Evolutionary conservation across 73 alveolate species (phyloP).

Genomic region (Tetrahymena malaccensis): DNA sequence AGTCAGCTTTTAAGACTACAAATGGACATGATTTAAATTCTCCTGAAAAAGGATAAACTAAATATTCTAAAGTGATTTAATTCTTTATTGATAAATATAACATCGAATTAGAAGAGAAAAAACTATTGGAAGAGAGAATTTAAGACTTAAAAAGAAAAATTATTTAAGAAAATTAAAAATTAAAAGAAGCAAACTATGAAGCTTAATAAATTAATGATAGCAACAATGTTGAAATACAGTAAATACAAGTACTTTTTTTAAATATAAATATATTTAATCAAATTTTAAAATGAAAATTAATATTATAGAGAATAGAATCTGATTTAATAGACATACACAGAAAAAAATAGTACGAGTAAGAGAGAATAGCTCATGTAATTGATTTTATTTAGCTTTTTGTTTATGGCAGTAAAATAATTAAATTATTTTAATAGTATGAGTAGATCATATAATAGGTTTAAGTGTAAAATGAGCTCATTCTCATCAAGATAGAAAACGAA

Average conservation of each 20-base stretch:
- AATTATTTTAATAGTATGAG: not conserved
- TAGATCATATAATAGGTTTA: not conserved
- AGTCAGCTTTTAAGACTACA: not conserved
- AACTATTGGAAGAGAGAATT: not conserved
- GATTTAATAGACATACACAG: not conserved
- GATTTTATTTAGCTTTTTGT: not conserved
- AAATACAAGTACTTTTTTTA: not conserved
- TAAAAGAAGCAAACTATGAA: not conserved
- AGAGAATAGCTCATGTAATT: not conserved
- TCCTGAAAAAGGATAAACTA: not conserved
- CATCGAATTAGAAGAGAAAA: not conserved
- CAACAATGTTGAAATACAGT: not conserved
- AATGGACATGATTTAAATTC: not conserved
- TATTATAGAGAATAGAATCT: not conserved
- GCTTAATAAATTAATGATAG: not conserved
- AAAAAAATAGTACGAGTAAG: not conserved
- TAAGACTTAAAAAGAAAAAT: not conserved
- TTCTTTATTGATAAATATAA: not conserved
- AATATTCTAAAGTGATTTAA: not conserved
- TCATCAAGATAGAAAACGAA: not conserved
- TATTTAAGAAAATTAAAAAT: not conserved
- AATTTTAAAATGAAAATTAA: not conserved
- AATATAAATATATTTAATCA: not conserved
- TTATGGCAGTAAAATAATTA: not conserved
- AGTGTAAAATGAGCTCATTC: not conserved